A percentile compares a stretch with the other conserved stretches of the same genome.
phyloP scores from a whole-genome alignment of 805 yeast species.

The Starmerella riodocensis region DNA sequence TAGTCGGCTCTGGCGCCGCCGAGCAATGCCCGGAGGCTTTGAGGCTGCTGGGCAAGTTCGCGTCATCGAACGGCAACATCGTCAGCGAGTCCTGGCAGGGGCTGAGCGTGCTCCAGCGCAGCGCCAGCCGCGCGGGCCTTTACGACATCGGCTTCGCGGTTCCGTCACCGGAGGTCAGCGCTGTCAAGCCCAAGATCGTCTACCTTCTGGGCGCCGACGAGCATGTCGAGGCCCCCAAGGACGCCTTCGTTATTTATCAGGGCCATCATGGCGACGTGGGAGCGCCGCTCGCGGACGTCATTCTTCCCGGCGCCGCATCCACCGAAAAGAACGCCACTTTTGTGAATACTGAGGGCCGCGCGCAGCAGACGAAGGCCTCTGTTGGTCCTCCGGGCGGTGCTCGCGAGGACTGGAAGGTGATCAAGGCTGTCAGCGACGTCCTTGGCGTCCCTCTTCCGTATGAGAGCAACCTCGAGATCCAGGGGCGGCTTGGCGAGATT shows the following conservation, averaged over 20 bases:
- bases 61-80: constrained; percentile 43
- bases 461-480: constrained; percentile 54
- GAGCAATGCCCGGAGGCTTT: constrained; percentile 42
- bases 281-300: constrained; percentile 77
- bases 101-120: constrained; percentile 64
- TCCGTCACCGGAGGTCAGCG: constrained; percentile 34
- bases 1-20: constrained; percentile 68
- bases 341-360: constrained; percentile 83
- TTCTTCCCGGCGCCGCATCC: constrained; percentile 77
- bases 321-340: constrained; percentile 76
- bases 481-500: constrained; percentile 56
- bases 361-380: constrained; percentile 75
- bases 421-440: constrained; percentile 72
- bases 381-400: constrained; percentile 79
- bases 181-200: constrained; percentile 52
- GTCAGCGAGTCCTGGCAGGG: constrained; percentile 71
- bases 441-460: constrained; percentile 59
- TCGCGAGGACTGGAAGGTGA: constrained; percentile 82
- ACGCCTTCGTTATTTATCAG: constrained; percentile 78
- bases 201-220: constrained; percentile 81
- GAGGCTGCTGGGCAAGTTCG: constrained; percentile 42
- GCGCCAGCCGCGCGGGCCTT: constrained; percentile 80
- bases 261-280: constrained; percentile 89
- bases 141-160: constrained; percentile 68
- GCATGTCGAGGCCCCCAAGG: constrained; percentile 58